A percentile compares a stretch with the other conserved stretches of the same genome.
phyloP scores from a whole-genome alignment of 2,329 filamentous ascomycete genomes.

The Zymoseptoria ardabiliae region DNA sequence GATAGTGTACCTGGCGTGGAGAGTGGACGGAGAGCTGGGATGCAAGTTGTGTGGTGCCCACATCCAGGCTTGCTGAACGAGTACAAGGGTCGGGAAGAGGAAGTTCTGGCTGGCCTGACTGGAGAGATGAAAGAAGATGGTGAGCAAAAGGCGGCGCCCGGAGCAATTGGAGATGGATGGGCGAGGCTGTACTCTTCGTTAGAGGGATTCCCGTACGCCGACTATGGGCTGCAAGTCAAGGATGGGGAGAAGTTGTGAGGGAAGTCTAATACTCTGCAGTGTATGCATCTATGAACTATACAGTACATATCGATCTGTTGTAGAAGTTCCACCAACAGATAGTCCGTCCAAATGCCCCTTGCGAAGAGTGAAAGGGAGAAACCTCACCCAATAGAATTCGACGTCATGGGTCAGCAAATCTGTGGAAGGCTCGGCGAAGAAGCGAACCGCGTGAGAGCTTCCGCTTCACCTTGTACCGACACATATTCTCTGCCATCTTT shows the following conservation, averaged over 20 bases:
- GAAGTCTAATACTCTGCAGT: neutral
- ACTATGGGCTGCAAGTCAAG: conserved; percentile 47
- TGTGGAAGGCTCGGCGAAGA: neutral
- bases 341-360: neutral
- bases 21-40: conserved; percentile 79
- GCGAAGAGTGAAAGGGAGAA: neutral
- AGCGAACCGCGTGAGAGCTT: neutral
- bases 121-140: conserved; percentile 57
- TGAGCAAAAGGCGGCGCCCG: conserved; percentile 38
- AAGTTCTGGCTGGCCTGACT: conserved; percentile 76
- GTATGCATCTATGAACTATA: neutral
- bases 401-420: neutral
- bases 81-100: conserved; percentile 66
- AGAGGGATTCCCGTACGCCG: conserved; percentile 53
- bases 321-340: neutral
- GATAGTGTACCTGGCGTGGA: conserved; percentile 92
- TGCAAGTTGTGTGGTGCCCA: conserved; percentile 90
- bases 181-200: conserved; percentile 46
- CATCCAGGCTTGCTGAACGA: conserved; percentile 71
- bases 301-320: neutral
- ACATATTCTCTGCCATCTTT: neutral
- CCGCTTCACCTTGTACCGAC: neutral
- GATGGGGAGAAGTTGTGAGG: conserved; percentile 10
- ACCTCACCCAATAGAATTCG: neutral
- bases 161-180: conserved; percentile 55